phyloP scores from a whole-genome alignment of 2,329 filamentous ascomycete genomes.

The Leptographium radiaticola region DNA sequence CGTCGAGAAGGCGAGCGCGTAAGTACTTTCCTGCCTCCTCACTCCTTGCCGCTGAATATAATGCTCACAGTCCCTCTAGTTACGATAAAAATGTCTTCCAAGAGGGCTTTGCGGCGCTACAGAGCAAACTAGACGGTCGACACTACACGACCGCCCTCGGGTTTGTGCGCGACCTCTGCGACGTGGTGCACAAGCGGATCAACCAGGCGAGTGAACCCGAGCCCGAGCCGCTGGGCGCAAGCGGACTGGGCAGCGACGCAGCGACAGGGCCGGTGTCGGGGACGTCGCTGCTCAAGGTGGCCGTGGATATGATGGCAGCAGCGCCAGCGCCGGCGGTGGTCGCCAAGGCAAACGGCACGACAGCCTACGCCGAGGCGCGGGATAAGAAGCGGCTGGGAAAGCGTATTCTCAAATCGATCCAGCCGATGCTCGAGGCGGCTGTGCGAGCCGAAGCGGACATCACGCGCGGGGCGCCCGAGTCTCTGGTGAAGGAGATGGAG shows the following conservation, averaged over 20 bases:
- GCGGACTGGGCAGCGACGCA: slow-evolving; percentile 11
- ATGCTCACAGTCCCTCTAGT: slow-evolving; percentile 22
- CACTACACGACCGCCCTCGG: slow-evolving; percentile 44
- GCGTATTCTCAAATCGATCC: slow-evolving; percentile 72
- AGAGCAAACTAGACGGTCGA: slow-evolving; percentile 37
- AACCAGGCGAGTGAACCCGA: slow-evolving; percentile 15
- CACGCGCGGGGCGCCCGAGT: slow-evolving; percentile 54
- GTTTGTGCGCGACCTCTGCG: slow-evolving; percentile 44
- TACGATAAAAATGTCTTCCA: slow-evolving; percentile 52
- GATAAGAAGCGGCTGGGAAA: slow-evolving; percentile 79
- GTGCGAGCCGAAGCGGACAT: slow-evolving; percentile 73
- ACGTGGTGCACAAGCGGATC: slow-evolving; percentile 40
- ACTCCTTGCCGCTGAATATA: not conserved
- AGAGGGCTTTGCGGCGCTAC: slow-evolving; percentile 34
- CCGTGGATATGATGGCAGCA: not conserved
- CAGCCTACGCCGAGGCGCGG: slow-evolving; percentile 51
- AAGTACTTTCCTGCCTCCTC: slow-evolving; percentile 28
- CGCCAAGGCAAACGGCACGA: not conserved
- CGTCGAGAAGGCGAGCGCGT: slow-evolving; percentile 69
- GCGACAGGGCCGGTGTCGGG: not conserved
- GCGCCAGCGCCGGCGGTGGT: not conserved
- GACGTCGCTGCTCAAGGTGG: not conserved
- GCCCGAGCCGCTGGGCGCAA: slow-evolving; percentile 16
- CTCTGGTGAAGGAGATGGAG: slow-evolving; percentile 61
- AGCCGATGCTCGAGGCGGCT: slow-evolving; percentile 64